phyloP scores from a whole-genome alignment of 108 stramenopile genomes.

The Nitzschia inconspicua region DNA sequence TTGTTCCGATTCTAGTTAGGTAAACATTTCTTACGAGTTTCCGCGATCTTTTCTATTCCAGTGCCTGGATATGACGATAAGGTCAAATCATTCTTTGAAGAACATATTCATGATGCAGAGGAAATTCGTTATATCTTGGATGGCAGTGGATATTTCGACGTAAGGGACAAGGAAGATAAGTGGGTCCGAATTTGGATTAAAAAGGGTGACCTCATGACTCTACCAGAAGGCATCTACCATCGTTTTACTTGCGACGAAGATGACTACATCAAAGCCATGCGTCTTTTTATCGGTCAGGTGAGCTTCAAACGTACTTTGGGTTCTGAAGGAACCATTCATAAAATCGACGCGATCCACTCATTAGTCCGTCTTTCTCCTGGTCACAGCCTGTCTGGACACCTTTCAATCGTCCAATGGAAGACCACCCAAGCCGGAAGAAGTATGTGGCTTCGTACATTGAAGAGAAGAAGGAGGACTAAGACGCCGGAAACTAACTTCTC shows the following conservation, averaged over 20 bases:
- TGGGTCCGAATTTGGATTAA: constrained; percentile 94
- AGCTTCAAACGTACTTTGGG: no score
- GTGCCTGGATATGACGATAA: constrained; percentile 85
- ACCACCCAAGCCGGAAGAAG: constrained; percentile 71
- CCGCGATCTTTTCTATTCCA: no score
- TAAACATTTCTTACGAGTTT: no score
- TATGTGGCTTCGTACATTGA: constrained; percentile 61
- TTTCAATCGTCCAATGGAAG: constrained; percentile 87
- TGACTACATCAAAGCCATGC: constrained; percentile 90
- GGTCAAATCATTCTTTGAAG: constrained; percentile 91
- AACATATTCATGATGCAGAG: constrained; percentile 97
- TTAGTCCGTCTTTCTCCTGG: no score
- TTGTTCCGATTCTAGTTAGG: no score
- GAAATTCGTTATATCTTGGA: constrained; percentile 95
- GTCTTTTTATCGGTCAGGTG: constrained; percentile 92
- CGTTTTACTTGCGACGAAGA: constrained; percentile 89
- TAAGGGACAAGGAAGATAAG: constrained; percentile 74
- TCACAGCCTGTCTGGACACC: constrained; percentile 99
- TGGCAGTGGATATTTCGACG: constrained; percentile 91
- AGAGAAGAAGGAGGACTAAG: constrained; percentile 50
- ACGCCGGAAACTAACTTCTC: background rate
- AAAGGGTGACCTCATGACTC: constrained; percentile 93
- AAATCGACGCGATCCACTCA: no score
- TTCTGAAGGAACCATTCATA: no score
- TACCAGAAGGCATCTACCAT: constrained; percentile 93